Evolutionary conservation across 805 yeast genomes (phyloP), one percentile per base, ranked within the genome.

Genomic region (Starmerella stellata): DNA sequence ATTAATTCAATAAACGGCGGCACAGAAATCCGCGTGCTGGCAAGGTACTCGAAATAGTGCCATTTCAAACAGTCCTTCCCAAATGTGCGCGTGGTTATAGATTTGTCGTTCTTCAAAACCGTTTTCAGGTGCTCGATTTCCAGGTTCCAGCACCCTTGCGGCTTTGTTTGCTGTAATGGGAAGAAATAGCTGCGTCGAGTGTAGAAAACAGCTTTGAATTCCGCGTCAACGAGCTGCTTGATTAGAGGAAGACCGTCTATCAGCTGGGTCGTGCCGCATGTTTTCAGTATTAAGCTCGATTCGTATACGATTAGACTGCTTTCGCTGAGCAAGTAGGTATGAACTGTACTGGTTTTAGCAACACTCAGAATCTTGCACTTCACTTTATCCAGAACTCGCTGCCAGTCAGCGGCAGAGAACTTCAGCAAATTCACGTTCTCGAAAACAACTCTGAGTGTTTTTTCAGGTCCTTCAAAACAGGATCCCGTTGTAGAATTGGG

Each of bases 201-300:
- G 59, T 90, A 87, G 52, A 87, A 83, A 4, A 82, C 74, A 38
- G 72, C 72, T 60, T 43, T 18, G 14, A 28, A 28, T 2, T 19
- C 32, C 5, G 36, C 34, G 13, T 19, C 57, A n/a, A 27, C 36
- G 25, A 69, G 52, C 35, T 70, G 69, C 44, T 79, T 70, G 37
- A 87, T 59, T 37, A 70, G 66, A 21, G 71, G 72, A 21, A 87
- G 58, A 47, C 95, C 87, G 19, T 73, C 69, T 41, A 87, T 65
- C 1, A 94, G 77, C 1, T 94, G 82, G 1, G 96, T 87, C 3
- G 95, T 85, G 5, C 98, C 98, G 57, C 98, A 87, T 4, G 98
- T 87, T 58, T 87, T 87, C 53, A 87, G 66, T 36, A 87, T 74
- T 45, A 90, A 51, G 56, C 79, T 82, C 59, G 83, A 85, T 16